phyloP scores from a whole-genome alignment of 352 stramenopile species.

The Pythium periplocum region DNA sequence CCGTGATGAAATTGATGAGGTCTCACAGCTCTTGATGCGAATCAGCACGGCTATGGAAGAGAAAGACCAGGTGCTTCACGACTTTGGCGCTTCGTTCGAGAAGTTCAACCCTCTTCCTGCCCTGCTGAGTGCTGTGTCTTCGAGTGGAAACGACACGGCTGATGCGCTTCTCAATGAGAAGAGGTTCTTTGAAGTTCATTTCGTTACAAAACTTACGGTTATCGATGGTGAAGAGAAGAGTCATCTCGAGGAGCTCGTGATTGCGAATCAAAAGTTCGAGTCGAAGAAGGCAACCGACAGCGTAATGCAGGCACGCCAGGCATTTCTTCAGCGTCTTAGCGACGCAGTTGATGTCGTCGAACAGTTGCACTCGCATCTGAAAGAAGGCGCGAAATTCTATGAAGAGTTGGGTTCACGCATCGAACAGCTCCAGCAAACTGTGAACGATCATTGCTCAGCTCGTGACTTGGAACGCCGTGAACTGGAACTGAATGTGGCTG shows the following conservation, averaged over 20 bases:
- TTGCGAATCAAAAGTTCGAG: conserved; percentile 54
- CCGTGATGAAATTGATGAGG: conserved; percentile 35
- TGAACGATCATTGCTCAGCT: conserved; percentile 63
- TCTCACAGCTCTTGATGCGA: conserved; percentile 49
- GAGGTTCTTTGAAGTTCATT: conserved; percentile 54
- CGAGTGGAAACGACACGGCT: conserved; percentile 15
- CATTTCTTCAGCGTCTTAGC: conserved; percentile 52
- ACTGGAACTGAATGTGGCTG: conserved; percentile 57
- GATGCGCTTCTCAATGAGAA: conserved; percentile 44
- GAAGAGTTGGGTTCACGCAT: conserved; percentile 48
- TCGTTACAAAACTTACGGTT: conserved; percentile 44
- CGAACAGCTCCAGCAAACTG: conserved; percentile 61
- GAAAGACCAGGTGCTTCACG: conserved; percentile 47
- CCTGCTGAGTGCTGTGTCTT: conserved; percentile 23
- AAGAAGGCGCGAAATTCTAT: conserved; percentile 69
- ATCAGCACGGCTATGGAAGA: conserved; percentile 50
- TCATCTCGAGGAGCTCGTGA: conserved; percentile 31
- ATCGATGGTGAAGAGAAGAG: conserved; percentile 47
- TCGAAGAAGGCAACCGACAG: conserved; percentile 50
- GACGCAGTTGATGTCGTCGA: conserved; percentile 72
- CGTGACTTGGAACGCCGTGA: conserved; percentile 68
- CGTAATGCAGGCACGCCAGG: conserved; percentile 45
- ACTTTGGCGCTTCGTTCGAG: conserved; percentile 46
- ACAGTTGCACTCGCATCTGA: conserved; percentile 69
- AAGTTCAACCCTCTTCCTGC: conserved; percentile 57